These are phyloP conservation scores for Chalaropsis ovoidea DNA, from an alignment of 2,329 filamentous ascomycete species.

Conservation along the genomic window DNA sequence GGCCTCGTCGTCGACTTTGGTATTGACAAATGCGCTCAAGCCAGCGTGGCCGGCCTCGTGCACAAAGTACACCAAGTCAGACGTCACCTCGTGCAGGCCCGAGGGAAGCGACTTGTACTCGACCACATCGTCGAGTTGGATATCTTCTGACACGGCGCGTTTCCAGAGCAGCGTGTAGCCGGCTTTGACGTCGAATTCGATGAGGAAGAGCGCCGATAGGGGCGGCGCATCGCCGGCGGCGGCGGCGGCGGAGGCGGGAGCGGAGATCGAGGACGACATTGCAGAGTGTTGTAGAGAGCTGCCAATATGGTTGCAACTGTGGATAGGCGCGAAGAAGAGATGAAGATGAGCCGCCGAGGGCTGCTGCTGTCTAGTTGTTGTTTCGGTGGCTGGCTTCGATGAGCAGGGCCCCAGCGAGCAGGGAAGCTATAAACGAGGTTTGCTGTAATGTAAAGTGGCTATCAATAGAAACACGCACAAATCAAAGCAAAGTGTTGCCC, in stretches of 20 bases:
- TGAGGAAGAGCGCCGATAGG: slow-evolving; percentile 73
- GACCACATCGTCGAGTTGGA: slow-evolving; percentile 73
- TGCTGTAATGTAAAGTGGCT: neutral
- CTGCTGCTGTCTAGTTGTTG: no score
- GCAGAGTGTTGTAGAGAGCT: no score
- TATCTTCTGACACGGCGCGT: slow-evolving; percentile 50
- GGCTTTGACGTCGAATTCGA: slow-evolving; percentile 85
- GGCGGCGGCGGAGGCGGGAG: neutral
- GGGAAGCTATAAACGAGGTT: neutral
- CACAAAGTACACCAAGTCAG: slow-evolving; percentile 90
- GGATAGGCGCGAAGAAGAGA: neutral
- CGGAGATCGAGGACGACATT: slow-evolving; percentile 5
- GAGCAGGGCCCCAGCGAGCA: neutral
- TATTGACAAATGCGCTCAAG: slow-evolving; percentile 83
- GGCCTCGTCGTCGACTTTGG: slow-evolving; percentile 62
- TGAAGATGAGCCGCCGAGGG: neutral
- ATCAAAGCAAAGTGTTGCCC: neutral
- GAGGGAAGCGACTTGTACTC: slow-evolving; percentile 96
- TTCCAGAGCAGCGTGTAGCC: slow-evolving; percentile 91
- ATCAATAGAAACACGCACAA: neutral
- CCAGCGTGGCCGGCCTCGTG: slow-evolving; percentile 72
- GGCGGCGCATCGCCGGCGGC: slow-evolving; percentile 38
- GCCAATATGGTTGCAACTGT: neutral
- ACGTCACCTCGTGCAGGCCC: slow-evolving; percentile 75
- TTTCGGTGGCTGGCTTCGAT: neutral